Percentiles rank a stretch among this genome's conserved stretches.
Conservation (phyloP, 768 basidiomycete genomes). For the Pleurotus eryngii region DNA sequence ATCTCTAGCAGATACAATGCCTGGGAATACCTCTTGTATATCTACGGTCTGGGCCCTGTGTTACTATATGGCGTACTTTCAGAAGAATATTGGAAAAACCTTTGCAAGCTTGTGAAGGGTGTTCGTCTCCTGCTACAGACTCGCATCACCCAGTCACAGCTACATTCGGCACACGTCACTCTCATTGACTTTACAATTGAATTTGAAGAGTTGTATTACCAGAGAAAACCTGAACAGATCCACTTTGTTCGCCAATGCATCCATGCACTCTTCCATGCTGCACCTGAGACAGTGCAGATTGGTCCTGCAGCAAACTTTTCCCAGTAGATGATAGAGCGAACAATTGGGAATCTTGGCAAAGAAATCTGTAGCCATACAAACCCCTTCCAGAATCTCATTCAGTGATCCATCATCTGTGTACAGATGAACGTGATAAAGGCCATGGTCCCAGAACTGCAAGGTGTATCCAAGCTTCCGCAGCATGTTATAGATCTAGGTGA, state of each 20-base stretch:
- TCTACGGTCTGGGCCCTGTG: constrained; percentile 22
- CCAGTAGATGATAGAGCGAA: constrained; percentile 6
- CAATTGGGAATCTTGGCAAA: constrained; percentile 7
- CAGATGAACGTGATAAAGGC: constrained; percentile 1
- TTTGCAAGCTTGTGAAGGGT: constrained; percentile 5
- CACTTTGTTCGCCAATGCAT: constrained; percentile 6
- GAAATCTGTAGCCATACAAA: constrained; percentile 6
- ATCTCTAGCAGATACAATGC: constrained; percentile 37
- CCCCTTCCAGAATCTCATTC: constrained; percentile 4
- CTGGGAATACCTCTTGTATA: constrained; percentile 28
- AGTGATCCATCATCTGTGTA: not conserved
- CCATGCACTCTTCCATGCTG: constrained; percentile 7
- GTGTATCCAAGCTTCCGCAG: not conserved
- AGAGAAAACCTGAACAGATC: not conserved
- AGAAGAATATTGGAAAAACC: not conserved
- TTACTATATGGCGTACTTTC: not conserved
- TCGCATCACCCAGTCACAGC: not conserved
- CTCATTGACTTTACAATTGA: not conserved
- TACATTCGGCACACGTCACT: not conserved
- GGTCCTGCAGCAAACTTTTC: not conserved
- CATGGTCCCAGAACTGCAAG: constrained; percentile 1
- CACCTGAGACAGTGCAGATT: not conserved
- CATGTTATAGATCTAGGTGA: constrained; percentile 1
- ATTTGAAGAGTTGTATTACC: constrained; percentile 9
- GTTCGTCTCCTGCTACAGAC: constrained; percentile 3